Base-by-base conservation (phyloP, 2,329 filamentous ascomycete species). In the Trichophyton benhamiae region DNA sequence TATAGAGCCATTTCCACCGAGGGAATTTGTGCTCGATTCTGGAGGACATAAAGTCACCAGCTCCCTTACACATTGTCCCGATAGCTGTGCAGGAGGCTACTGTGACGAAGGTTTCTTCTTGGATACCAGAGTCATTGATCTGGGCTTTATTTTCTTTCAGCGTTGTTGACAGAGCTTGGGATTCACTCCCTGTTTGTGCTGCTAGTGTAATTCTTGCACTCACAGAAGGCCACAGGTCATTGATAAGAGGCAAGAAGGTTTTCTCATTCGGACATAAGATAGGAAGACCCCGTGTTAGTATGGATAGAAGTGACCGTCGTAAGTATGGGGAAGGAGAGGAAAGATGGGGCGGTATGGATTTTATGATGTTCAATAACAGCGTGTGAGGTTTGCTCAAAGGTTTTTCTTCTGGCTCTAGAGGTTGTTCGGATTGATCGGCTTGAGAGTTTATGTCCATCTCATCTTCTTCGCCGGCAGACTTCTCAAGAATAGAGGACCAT, bases 151-250 rank as follows among this genome's bases (percentile, higher is more conserved):
- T 25, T n/a, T 88, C 57, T 53, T 36, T 61, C 62, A 42, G 66
- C 9, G 61, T 46, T 33, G 63, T 63, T 20, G 55, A 62, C 3
- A 64, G 66, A 20, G 65, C 67, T n/a, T 66, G 61, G 17, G 68
- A 65, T 84, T 82, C 4, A 90, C 77, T 25, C 85, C 80, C n/a
- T 80, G 78, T 1, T 87, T 76, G 69, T 2, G 70, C 66, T n/a
- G 74, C 72, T 38, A 72, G 69, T 17, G 68, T 69, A 57, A 76
- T 69, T 53, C 72, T 68, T 2, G 70, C 66, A 11, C 72, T 71
- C 3, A 96, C 77, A 5, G 95, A 87, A 0, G 91, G 91, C 92
- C 92, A 99, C 6, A 97, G 78, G 2, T 87, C 86, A 72, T 97
- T 94, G 67, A 97, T 85, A 0, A 97, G 80, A 0, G 94, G 94